Base-by-base conservation (phyloP, 108 stramenopile genomes). In the Nannochloropsis oceanica region DNA sequence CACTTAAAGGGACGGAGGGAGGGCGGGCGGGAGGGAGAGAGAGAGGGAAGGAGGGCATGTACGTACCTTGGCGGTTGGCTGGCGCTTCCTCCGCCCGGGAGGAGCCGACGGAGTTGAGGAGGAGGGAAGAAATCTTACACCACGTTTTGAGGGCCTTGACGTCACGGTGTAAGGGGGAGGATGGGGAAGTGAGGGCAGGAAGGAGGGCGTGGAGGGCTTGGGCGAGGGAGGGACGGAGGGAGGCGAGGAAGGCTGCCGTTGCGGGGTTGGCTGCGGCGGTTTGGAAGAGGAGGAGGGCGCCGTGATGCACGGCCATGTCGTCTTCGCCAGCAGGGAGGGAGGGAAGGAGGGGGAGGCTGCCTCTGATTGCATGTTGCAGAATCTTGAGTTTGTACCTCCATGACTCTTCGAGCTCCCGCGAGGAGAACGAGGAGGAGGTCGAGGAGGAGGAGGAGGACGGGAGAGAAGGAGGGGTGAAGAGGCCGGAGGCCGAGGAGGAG, bases 381-480 rank as follows among this genome's bases (percentile, higher is more conserved):
- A 83, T 87, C 50, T 87, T 87, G 79, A 87, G 80, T 27, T 81
- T 82, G 44, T 84, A 80, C 25, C 83, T 83, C 87, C 83, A 87
- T 8, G 80, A 73, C 59, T 73, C 59, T 18, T 22, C 22, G 59
- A 73, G 59, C 22, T 2, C 59, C 2, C n/a, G 59, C 22, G 59
- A 73, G n/a, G 59, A 18, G 59, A 73, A 22, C 5, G 59, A 73
- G 18, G 18, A 22, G 59, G 59, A 18, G 59, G 18, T 18, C 22
- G 59, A 73, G n/a, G 59, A 18, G 3, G n/a, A 22, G 59, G 59
- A 73, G 18, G 18, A 22, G 59, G 59, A 73, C 18, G 59, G 59
- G 59, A n/a, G n/a, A 8, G 59, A 73, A 7, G 59, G 59, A 73
- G 59, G 59, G 18, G 18, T 18, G 59, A 73, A 8, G 59, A 73